These are phyloP conservation scores for Penstemon newberryi DNA, from an alignment of 257 asterid genomes.

Conservation along the genomic window DNA sequence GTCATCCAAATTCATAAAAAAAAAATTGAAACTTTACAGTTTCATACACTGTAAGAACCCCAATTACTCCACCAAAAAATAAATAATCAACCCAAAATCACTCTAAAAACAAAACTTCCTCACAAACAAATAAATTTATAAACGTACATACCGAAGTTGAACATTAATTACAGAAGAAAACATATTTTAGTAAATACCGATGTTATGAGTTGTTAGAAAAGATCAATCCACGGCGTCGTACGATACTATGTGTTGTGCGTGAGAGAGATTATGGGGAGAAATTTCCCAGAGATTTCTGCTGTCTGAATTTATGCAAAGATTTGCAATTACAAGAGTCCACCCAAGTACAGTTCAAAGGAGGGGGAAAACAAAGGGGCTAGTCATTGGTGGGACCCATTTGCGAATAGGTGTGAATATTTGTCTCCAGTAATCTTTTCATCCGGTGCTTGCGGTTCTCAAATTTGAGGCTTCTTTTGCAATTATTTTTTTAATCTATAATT, in stretches of 20 bases:
- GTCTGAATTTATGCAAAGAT: conserved; percentile 11
- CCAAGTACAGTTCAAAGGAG: conserved; percentile 28
- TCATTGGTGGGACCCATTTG: conserved; percentile 34
- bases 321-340: conserved; percentile 21
- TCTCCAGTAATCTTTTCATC: conserved; percentile 17
- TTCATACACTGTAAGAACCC: too few relatives aligned
- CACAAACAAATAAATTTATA: neutral
- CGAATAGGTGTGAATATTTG: conserved; percentile 19
- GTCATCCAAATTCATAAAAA: conserved; percentile 6
- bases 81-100: conserved; percentile 19
- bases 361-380: conserved; percentile 5
- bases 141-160: neutral
- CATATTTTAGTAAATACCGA: conserved; percentile 26
- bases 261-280: conserved; percentile 34
- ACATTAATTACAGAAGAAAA: neutral
- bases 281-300: conserved; percentile 45
- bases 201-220: conserved; percentile 29
- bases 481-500: neutral
- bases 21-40: neutral
- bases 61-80: conserved; percentile 7
- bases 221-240: conserved; percentile 27
- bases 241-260: conserved; percentile 21
- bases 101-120: neutral
- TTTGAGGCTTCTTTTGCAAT: neutral
- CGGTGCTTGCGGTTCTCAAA: conserved; percentile 7